Conservation (phyloP, 2,329 filamentous ascomycete species). For the Aspergillus sergii region DNA sequence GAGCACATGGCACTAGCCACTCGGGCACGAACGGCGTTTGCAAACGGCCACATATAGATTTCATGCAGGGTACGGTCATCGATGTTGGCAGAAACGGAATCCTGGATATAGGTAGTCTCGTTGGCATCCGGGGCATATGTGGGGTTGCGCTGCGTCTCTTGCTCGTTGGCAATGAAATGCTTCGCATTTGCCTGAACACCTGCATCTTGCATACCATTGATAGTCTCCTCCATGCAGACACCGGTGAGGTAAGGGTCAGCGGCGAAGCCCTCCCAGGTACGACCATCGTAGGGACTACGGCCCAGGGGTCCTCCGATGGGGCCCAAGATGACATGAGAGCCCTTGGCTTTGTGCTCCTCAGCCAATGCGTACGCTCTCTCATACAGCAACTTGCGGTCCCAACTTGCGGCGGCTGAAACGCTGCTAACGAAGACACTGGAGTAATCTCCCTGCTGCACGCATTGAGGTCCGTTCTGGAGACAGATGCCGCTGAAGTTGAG, state of each 20-base stretch:
- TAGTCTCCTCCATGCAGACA: slow-evolving; percentile 42
- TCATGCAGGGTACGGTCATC: slow-evolving; percentile 76
- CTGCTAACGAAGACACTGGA: slow-evolving; percentile 74
- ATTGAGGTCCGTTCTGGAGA: slow-evolving; percentile 41
- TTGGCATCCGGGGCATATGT: slow-evolving; percentile 50
- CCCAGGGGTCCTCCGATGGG: slow-evolving; percentile 48
- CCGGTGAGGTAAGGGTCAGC: slow-evolving; percentile 49
- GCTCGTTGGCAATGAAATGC: slow-evolving; percentile 65
- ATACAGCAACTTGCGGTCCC: slow-evolving; percentile 60
- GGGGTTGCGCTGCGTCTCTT: slow-evolving; percentile 56
- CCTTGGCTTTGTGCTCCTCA: slow-evolving; percentile 48
- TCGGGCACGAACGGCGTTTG: slow-evolving; percentile 68
- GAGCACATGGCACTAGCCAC: slow-evolving; percentile 55
- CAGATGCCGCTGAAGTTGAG: slow-evolving; percentile 34
- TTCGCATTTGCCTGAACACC: slow-evolving; percentile 32
- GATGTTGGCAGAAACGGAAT: slow-evolving; percentile 49
- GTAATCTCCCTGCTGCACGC: slow-evolving; percentile 69
- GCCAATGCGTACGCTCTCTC: slow-evolving; percentile 58
- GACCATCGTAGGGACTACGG: slow-evolving; percentile 23
- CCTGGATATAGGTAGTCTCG: slow-evolving; percentile 25
- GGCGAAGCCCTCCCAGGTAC: slow-evolving; percentile 46
- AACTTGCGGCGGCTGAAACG: slow-evolving; percentile 67
- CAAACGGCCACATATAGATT: slow-evolving; percentile 76
- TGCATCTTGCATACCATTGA: slow-evolving; percentile 61
- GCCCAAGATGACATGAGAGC: slow-evolving; percentile 46